phyloP scores from a whole-genome alignment of 2,329 filamentous ascomycete genomes.

The Penicillium paneum region DNA sequence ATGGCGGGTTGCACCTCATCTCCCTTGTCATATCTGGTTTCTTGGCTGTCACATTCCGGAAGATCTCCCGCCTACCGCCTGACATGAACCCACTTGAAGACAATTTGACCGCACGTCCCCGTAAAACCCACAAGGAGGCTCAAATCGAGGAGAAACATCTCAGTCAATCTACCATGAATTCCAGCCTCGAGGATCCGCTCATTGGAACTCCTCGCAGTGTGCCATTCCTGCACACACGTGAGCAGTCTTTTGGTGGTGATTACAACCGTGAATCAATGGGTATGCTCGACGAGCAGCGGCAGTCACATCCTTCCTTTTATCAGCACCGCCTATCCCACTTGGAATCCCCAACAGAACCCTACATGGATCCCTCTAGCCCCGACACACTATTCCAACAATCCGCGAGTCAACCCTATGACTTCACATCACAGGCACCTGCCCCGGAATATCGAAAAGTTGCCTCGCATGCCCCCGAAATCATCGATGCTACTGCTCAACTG shows the following conservation, averaged over 20 bases:
- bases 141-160: conserved; percentile 62
- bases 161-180: conserved; percentile 49
- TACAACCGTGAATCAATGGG: conserved; percentile 53
- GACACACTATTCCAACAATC: conserved; percentile 30
- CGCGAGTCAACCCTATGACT: conserved; percentile 28
- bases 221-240: conserved; percentile 77
- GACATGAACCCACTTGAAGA: conserved; percentile 94
- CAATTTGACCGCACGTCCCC: conserved; percentile 69
- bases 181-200: conserved; percentile 42
- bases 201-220: conserved; percentile 53
- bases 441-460: conserved; percentile 28
- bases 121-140: conserved; percentile 68
- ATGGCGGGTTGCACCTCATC: conserved; percentile 66
- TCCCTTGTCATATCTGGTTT: conserved; percentile 71
- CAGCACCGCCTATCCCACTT: conserved; percentile 31
- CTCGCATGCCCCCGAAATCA: conserved; percentile 31
- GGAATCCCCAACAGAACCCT: conserved; percentile 22
- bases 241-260: conserved; percentile 58
- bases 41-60: conserved; percentile 73
- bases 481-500: conserved; percentile 30
- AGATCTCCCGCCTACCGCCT: conserved; percentile 77
- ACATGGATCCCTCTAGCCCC: conserved; percentile 29
- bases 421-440: conserved; percentile 26
- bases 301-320: conserved; percentile 51
- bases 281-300: conserved; percentile 42